Percentiles rank a stretch among this genome's conserved stretches.
Conservation (phyloP, 176 grass and related monocot genomes). For the Triticum urartu region DNA sequence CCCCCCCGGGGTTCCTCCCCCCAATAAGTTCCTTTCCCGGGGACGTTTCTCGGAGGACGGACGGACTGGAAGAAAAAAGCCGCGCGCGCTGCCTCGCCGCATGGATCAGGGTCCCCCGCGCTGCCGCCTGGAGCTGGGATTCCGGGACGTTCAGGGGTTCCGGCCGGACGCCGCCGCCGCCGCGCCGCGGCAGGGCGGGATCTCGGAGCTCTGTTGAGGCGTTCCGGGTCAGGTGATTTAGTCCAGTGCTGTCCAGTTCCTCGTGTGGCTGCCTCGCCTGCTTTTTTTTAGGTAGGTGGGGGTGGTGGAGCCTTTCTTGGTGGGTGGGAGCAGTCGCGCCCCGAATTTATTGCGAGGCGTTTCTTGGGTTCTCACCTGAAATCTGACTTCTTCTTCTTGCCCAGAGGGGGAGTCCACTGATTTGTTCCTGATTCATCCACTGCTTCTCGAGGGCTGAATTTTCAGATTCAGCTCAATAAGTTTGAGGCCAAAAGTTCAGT, state of each 20-base stretch:
- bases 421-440: background rate
- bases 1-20: constrained; percentile 6
- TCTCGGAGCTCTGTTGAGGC: constrained; percentile 40
- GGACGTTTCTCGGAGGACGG: constrained; percentile 1
- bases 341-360: constrained; percentile 31
- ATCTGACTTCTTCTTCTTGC: constrained; percentile 28
- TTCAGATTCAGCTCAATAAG: background rate
- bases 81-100: background rate
- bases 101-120: constrained; percentile 40
- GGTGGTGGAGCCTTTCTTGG: constrained; percentile 25
- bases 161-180: background rate
- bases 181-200: constrained; percentile 14
- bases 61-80: background rate
- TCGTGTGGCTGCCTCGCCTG: background rate
- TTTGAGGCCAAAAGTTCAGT: background rate
- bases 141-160: constrained; percentile 24
- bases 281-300: constrained; percentile 38
- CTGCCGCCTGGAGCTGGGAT: constrained; percentile 20
- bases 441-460: background rate
- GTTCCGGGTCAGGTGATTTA: background rate
- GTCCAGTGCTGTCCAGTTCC: constrained; percentile 25
- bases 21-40: background rate
- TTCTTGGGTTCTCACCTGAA: background rate
- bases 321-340: constrained; percentile 25
- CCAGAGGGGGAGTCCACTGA: background rate